These are phyloP conservation scores for Pleurozium schreberi DNA, from an alignment of 225 moss, liverwort and hornwort species.

Conservation along the genomic window DNA sequence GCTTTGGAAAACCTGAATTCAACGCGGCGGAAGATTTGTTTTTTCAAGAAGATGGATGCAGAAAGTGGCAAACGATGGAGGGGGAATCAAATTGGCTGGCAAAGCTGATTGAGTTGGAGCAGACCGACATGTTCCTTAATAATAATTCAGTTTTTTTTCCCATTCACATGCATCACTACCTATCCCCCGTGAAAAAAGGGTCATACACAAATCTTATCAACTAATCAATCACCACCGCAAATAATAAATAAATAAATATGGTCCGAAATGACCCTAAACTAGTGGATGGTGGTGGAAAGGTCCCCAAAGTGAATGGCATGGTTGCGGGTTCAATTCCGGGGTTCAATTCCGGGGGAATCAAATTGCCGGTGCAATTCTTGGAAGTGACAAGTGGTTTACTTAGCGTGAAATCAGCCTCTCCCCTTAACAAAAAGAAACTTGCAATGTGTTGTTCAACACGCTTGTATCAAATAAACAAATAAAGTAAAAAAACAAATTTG, in stretches of 20 bases:
- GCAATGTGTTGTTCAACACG: no score
- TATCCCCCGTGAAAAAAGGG: not conserved
- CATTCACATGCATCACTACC: not conserved
- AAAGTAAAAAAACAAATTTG: rapidly evolving
- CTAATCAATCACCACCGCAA: not conserved
- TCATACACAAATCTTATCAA: not conserved
- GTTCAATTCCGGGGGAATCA: no score
- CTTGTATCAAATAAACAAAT: no score
- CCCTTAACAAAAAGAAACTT: no score
- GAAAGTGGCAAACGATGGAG: not conserved
- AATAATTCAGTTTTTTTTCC: not conserved
- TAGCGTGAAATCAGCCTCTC: no score
- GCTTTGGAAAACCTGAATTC: not conserved
- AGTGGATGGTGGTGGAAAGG: no score
- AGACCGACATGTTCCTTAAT: not conserved
- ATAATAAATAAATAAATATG: not conserved
- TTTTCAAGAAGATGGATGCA: no score
- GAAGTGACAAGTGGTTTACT: no score
- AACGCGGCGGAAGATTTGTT: rapidly evolving
- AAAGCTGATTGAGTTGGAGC: not conserved
- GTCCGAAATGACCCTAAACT: no score
- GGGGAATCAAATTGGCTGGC: not conserved
- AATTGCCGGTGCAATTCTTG: no score
- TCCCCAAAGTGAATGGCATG: no score
- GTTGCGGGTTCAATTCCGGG: no score